A percentile compares a stretch with the other conserved stretches of the same genome.
Evolutionary conservation across 2,329 filamentous ascomycete genomes (phyloP).

Genomic region (Aspergillus japonicus): DNA sequence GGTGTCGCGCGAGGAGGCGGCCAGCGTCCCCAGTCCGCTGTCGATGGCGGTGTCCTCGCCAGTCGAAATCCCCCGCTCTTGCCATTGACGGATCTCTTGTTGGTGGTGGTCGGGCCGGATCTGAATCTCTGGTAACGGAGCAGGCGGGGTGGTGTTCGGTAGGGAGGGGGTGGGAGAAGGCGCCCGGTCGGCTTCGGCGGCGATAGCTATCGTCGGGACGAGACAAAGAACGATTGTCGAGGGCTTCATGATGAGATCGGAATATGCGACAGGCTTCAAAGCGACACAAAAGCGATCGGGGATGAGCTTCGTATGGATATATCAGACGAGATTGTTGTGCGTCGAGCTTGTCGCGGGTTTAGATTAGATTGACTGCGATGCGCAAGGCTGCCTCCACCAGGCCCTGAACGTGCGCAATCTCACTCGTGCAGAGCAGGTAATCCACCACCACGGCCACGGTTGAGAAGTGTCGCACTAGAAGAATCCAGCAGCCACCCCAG

Average conservation of each 20-base stretch:
- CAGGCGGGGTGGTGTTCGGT: constrained; percentile 18
- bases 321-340: background rate
- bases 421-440: background rate
- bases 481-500: background rate
- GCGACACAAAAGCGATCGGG: background rate
- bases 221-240: constrained; percentile 18
- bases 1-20: constrained; percentile 20
- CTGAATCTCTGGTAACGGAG: constrained; percentile 15
- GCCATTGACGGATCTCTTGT: constrained; percentile 10
- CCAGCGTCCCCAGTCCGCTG: constrained; percentile 33
- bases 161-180: constrained; percentile 20
- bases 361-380: background rate
- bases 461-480: background rate
- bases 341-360: background rate
- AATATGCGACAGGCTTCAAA: background rate
- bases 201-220: constrained; percentile 24
- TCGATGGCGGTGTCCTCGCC: constrained; percentile 23
- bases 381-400: background rate
- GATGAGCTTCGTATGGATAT: background rate
- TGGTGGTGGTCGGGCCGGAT: background rate
- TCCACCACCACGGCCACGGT: background rate
- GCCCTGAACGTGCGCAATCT: background rate
- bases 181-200: constrained; percentile 25
- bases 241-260: constrained; percentile 19
- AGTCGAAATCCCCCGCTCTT: constrained; percentile 2